phyloP scores from a whole-genome alignment of 1,284 basidiomycete species.

The Cutaneotrichosporon daszewskae region DNA sequence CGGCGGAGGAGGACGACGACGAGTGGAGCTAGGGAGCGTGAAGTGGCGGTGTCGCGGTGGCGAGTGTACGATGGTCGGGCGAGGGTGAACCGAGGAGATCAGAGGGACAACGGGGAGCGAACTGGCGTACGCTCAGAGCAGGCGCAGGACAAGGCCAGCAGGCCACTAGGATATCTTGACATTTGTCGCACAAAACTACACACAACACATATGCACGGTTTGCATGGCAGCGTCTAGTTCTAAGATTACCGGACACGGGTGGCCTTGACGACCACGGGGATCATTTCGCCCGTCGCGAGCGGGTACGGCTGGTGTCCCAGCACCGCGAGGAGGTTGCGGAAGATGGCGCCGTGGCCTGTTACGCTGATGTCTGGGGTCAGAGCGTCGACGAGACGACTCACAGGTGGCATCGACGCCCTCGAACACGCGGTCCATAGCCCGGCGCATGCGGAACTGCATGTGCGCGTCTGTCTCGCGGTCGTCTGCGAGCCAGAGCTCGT shows the following conservation, averaged over 20 bases:
- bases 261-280: constrained; percentile 44
- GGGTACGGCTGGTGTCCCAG: constrained; percentile 42
- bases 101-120: too few species aligned
- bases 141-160: too few species aligned
- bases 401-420: constrained; percentile 51
- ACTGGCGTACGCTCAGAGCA: too few species aligned
- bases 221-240: too few species aligned
- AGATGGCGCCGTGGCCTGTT: constrained; percentile 49
- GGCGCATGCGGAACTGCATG: constrained; percentile 55
- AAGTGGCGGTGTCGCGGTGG: not conserved
- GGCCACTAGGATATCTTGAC: too few species aligned
- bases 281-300: constrained; percentile 46
- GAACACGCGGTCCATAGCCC: constrained; percentile 63
- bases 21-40: not conserved
- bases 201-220: too few species aligned
- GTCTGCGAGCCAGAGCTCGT: constrained; percentile 62
- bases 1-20: constrained; percentile 16
- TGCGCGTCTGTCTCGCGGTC: constrained; percentile 61
- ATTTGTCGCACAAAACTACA: too few species aligned
- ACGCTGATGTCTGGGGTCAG: constrained; percentile 44
- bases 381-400: constrained; percentile 39
- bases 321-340: constrained; percentile 43
- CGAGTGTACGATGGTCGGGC: not conserved
- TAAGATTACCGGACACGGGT: constrained; percentile 13
- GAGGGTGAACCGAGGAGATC: too few species aligned